Base-by-base conservation (phyloP, 1,284 basidiomycete species). In the Malassezia pachydermatis region DNA sequence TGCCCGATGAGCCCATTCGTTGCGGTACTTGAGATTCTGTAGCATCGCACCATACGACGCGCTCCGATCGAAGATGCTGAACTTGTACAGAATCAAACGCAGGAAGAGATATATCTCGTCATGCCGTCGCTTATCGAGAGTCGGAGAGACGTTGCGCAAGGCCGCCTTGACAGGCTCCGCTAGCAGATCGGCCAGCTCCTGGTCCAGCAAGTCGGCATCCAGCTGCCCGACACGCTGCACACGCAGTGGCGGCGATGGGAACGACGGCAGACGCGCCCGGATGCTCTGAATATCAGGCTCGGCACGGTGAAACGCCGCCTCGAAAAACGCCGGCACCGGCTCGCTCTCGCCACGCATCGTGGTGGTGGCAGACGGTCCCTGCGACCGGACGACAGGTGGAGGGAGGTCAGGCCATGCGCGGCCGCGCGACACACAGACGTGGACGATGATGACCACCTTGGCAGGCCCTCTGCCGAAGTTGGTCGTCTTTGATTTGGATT, bases 141-240 rank as follows among this genome's bases (percentile, higher is more conserved):
- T 75, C 25, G 80, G 75, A 81, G 86, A 65, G 37, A 61, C 60
- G 19, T 52, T 55, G 19, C 46, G 46, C 16, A 95, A 72, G 1
- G 88, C 81, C 55, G 81, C 82, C 54, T 77, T 77, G 36, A 96
- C 73, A n/a, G 88, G 88, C 47, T 87, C 86, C 59, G 81, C 81
- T 16, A 98, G 78, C 54, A 95, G 76, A 22, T 82, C 78, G 16
- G 84, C 80, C 14, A 99, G 79, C 59, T 96, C 89, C 52, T 83
- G 81, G 74, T 99, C 94, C 37, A 98, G 79, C 24, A 92, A 77
- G 62, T 89, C 84, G 1, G 92, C 83, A 73, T 99, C 94, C 39
- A 96, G 80, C 73, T 95, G 88, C 22, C 84, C 84, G 33, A 96
- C 88, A 43, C 90, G 55, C 39, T 68, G 66, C 30, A 70, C 63